These are phyloP conservation scores for Parafenestella ontariensis DNA, from an alignment of 2,329 filamentous ascomycete genomes.

Conservation along the genomic window DNA sequence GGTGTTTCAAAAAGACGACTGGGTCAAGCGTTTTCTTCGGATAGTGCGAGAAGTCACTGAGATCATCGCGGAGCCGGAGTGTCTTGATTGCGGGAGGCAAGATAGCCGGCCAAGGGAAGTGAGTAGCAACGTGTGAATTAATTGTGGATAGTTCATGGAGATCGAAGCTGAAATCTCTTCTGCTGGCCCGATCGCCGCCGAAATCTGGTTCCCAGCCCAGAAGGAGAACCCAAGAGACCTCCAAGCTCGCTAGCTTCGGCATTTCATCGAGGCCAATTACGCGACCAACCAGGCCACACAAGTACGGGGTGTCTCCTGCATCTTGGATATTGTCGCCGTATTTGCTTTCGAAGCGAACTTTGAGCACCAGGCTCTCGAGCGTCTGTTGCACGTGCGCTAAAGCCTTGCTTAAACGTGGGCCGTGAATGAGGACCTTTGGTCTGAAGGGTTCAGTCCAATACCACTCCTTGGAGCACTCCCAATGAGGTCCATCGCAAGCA, in stretches of 20 bases:
- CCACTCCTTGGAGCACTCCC: not conserved
- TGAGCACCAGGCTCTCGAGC: not conserved
- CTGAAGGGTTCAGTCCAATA: not conserved
- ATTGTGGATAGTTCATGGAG: too few species aligned
- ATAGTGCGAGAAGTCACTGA: not conserved
- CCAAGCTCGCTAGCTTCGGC: not conserved
- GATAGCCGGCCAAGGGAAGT: not conserved
- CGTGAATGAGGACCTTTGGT: not conserved
- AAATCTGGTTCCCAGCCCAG: not conserved
- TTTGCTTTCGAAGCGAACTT: not conserved
- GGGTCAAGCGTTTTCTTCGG: not conserved
- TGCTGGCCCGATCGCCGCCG: not conserved
- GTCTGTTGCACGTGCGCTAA: not conserved
- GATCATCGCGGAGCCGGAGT: not conserved
- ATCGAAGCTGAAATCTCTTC: too few species aligned
- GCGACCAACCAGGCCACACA: not conserved
- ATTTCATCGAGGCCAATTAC: not conserved
- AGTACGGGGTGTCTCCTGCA: not conserved
- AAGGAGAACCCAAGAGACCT: not conserved
- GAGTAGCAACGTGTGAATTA: not conserved
- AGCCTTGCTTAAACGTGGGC: not conserved
- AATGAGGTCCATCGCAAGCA: not conserved
- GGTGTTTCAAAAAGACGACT: not conserved
- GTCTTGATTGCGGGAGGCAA: not conserved
- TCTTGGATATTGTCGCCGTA: not conserved